These are phyloP conservation scores for Quercus phellos DNA, from an alignment of 331 rosid species.

Conservation along the genomic window DNA sequence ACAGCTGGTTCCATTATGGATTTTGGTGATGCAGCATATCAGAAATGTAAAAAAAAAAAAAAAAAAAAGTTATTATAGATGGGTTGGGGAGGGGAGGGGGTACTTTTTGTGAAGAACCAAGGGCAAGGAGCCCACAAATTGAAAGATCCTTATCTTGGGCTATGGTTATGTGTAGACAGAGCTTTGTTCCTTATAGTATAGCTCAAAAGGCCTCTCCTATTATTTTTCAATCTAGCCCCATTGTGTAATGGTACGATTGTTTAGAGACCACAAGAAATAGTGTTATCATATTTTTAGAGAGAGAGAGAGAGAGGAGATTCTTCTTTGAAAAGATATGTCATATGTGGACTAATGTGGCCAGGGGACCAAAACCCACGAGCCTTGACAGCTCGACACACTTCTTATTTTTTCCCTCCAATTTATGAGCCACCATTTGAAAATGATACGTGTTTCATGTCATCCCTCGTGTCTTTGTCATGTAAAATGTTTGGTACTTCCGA, in stretches of 20 bases:
- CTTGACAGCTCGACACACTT: constrained; percentile 6
- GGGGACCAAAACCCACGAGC: constrained; percentile 23
- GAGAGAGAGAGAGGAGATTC: constrained; percentile 8
- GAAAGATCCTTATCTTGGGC: constrained; percentile 19
- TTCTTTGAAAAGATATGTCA: constrained; percentile 5
- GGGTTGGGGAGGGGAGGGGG: background rate
- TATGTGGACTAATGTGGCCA: constrained; percentile 7
- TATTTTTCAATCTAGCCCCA: constrained; percentile 16
- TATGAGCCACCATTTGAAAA: constrained; percentile 20
- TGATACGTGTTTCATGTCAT: background rate
- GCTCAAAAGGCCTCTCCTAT: constrained; percentile 1
- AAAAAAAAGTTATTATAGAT: background rate
- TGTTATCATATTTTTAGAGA: constrained; percentile 22
- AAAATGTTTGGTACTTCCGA: too few species aligned
- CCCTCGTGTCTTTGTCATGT: too few species aligned
- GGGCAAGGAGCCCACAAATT: constrained; percentile 9
- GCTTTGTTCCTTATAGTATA: constrained; percentile 14
- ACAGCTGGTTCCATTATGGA: constrained; percentile 41
- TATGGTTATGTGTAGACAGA: background rate
- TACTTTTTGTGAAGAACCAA: background rate
- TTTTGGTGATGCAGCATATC: constrained; percentile 8
- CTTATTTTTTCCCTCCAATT: constrained; percentile 29
- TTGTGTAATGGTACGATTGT: constrained; percentile 17
- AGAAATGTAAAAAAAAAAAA: background rate
- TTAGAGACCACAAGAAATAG: constrained; percentile 41